A percentile compares a stretch with the other conserved stretches of the same genome.
phyloP scores from a whole-genome alignment of 495 filamentous ascomycete species.

The Terfezia claveryi region DNA sequence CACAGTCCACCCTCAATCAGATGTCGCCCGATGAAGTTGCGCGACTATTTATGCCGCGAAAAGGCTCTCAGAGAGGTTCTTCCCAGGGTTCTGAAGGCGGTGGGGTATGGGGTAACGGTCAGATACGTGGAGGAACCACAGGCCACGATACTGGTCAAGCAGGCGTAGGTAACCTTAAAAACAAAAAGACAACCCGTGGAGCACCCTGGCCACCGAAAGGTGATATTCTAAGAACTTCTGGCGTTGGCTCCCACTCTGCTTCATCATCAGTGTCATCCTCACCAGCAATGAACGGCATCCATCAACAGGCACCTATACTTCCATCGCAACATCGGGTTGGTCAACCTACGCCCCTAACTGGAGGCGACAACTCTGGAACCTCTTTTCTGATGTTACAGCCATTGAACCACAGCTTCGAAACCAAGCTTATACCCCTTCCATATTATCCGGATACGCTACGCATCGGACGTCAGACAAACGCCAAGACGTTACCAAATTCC shows the following conservation, averaged over 20 bases:
- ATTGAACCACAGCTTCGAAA: conserved; percentile 84
- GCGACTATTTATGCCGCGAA: conserved; percentile 61
- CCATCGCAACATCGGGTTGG: conserved; percentile 53
- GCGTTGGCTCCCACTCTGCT: conserved; percentile 23
- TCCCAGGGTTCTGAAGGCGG: not conserved
- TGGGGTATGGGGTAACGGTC: conserved; percentile 6
- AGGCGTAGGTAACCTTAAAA: conserved; percentile 25
- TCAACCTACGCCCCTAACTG: conserved; percentile 34
- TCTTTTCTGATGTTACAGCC: conserved; percentile 64
- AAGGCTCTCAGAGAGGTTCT: not conserved
- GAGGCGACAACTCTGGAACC: conserved; percentile 32
- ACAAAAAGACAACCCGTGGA: conserved; percentile 29
- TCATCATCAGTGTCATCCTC: conserved; percentile 34
- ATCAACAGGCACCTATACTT: conserved; percentile 50
- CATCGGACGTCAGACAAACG: conserved; percentile 91
- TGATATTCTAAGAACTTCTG: conserved; percentile 26
- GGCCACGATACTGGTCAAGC: conserved; percentile 24
- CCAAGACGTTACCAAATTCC: conserved; percentile 74
- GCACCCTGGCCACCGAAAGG: conserved; percentile 34
- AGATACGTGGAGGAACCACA: conserved; percentile 20
- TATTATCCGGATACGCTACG: conserved; percentile 70
- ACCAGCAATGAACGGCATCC: conserved; percentile 48
- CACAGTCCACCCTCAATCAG: conserved; percentile 32
- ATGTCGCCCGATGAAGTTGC: conserved; percentile 73
- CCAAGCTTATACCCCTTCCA: conserved; percentile 83